Percentiles rank a stretch among this genome's conserved stretches.
These are phyloP conservation scores for Dactylellina haptotyla DNA, from an alignment of 2,329 filamentous ascomycete species.

Conservation along the genomic window DNA sequence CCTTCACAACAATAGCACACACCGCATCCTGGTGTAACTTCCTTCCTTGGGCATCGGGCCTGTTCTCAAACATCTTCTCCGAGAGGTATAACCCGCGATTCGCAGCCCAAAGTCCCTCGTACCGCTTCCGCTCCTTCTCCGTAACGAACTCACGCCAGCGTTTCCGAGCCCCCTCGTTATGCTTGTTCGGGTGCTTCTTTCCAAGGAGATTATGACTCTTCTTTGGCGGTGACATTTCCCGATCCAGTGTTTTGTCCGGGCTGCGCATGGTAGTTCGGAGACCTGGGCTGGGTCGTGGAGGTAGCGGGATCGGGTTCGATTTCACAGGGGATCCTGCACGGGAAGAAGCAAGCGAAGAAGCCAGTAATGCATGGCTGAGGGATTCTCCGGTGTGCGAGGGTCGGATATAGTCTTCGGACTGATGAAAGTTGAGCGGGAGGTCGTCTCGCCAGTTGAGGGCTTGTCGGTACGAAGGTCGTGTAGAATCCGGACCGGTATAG, in stretches of 20 bases:
- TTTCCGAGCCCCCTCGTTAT: constrained; percentile 78
- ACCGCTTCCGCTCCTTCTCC: constrained; percentile 77
- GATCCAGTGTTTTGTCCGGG: constrained; percentile 28
- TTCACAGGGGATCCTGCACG: constrained; percentile 44
- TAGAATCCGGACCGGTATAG: constrained; percentile 41
- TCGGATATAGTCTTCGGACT: constrained; percentile 26
- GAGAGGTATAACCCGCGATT: constrained; percentile 70
- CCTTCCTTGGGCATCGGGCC: constrained; percentile 52
- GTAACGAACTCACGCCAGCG: constrained; percentile 81
- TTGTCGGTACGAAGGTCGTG: constrained; percentile 8
- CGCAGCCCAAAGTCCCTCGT: constrained; percentile 85
- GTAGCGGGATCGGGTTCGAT: constrained; percentile 45
- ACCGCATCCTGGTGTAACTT: constrained; percentile 65
- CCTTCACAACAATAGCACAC: constrained; percentile 74
- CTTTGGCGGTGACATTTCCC: constrained; percentile 32
- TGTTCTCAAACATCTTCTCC: constrained; percentile 56
- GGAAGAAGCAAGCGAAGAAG: constrained; percentile 48
- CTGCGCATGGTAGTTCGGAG: constrained; percentile 49
- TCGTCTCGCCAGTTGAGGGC: constrained; percentile 45
- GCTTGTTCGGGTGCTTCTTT: constrained; percentile 75
- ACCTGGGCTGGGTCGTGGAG: constrained; percentile 22
- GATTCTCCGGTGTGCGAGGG: constrained; percentile 46
- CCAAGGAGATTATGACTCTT: constrained; percentile 63
- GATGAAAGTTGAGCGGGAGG: constrained; percentile 11
- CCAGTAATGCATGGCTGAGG: constrained; percentile 27